Evolutionary conservation across 2,329 filamentous ascomycete genomes (phyloP), one percentile per base, ranked within the genome.

Genomic region (Fusarium nisikadoi): DNA sequence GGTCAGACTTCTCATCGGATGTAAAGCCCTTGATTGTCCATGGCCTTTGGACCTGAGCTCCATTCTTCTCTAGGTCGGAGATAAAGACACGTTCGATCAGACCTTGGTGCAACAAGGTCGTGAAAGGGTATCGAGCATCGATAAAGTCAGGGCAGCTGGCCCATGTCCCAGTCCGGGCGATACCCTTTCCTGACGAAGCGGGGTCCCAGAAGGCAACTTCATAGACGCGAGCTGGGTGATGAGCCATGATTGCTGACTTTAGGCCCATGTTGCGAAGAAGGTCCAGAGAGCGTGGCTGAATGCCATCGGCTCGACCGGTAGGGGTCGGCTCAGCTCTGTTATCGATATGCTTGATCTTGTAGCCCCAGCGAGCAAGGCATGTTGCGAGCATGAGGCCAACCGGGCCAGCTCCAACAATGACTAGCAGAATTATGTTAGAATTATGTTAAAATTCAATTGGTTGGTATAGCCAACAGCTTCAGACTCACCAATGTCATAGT

Each of bases 341-440:
- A 83, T 97, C 95, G 79, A 97, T 94, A 83, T 97, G 94, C 86
- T 95, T 97, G 82, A 98, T 94, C 81, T 90, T 94, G 86, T 97
- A 98, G 25, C 95, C 95, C 94, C 94, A 97, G 84, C 94, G 88
- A 68, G 94, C 93, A 69, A 98, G 88, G 79, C 93, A 95, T 35
- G 94, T 94, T 13, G 94, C 96, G 29, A 97, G 88, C 83, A 97
- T 91, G 64, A 97, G 88, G 61, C 95, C 95, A 43, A 95, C 94
- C 8, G 95, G 95, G 20, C 95, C 95, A 62, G 95, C 95, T 72
- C 95, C 95, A 61, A 97, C 88, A 74, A 97, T 94, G 75, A 97
- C 94, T 89, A 64, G 47, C 7, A 13, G 33, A n/a, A 13, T 25
- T 19, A 58, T 25, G 70, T 81, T 57, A 79, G 74, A 71, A 54